Evolutionary conservation across 2,329 filamentous ascomycete species (phyloP).

Genomic region (Clonostachys byssicola): DNA sequence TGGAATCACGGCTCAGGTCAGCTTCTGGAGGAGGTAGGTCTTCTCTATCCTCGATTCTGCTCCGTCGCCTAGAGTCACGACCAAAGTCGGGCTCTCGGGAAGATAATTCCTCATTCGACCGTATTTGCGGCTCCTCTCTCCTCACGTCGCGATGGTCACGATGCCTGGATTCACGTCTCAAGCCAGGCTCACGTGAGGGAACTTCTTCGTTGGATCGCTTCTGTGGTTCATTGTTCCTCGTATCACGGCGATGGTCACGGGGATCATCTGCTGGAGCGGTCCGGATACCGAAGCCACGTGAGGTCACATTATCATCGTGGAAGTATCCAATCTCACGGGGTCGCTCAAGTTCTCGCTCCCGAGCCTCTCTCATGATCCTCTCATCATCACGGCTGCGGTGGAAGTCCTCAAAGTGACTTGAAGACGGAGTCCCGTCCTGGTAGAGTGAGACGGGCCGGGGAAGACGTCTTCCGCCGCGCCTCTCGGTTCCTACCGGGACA

Average conservation of each 20-base stretch:
- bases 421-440: conserved; percentile 40
- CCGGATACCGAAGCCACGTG: conserved; percentile 49
- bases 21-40: conserved; percentile 3
- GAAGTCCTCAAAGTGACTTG: conserved; percentile 40
- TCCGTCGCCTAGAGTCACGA: conserved; percentile 4
- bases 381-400: conserved; percentile 45
- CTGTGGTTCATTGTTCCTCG: conserved; percentile 18
- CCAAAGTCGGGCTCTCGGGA: conserved; percentile 5
- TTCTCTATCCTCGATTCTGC: neutral
- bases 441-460: conserved; percentile 47
- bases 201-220: conserved; percentile 23
- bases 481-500: conserved; percentile 5
- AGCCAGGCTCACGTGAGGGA: conserved; percentile 13
- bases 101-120: conserved; percentile 3
- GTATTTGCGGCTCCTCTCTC: conserved; percentile 10
- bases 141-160: conserved; percentile 12
- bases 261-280: conserved; percentile 35
- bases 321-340: conserved; percentile 24
- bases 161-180: conserved; percentile 19
- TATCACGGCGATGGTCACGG: conserved; percentile 27
- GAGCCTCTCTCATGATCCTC: conserved; percentile 31
- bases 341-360: conserved; percentile 31
- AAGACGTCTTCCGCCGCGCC: conserved; percentile 14
- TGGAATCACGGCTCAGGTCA: conserved; percentile 4
- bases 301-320: conserved; percentile 38